These are phyloP conservation scores for Aspergillus steynii DNA, from an alignment of 495 filamentous ascomycete genomes.

Conservation along the genomic window DNA sequence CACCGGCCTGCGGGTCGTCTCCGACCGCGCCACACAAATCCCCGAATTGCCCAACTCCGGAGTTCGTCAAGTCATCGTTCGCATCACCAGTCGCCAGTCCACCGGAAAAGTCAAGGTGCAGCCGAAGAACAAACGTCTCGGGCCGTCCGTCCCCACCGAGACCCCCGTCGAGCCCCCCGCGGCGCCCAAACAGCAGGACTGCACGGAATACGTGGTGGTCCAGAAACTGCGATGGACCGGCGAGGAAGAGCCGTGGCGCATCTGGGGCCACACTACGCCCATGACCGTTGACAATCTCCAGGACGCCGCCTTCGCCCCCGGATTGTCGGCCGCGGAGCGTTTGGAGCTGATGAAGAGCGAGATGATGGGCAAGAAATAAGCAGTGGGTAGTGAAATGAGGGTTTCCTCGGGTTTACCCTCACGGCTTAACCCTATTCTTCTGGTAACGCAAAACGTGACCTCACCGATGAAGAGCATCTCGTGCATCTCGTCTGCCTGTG, in stretches of 20 bases:
- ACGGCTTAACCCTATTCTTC: neutral
- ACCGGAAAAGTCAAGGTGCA: conserved; percentile 27
- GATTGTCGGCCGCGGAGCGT: conserved; percentile 34
- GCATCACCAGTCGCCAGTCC: conserved; percentile 66
- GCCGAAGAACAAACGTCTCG: neutral
- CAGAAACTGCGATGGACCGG: conserved; percentile 61
- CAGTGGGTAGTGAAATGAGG: neutral
- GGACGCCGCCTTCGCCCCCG: conserved; percentile 35
- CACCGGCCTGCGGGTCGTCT: conserved; percentile 53
- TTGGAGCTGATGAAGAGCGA: conserved; percentile 34
- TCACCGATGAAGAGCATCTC: no score
- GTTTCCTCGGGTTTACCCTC: neutral
- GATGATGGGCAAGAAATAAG: conserved; percentile 26
- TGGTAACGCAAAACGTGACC: no score
- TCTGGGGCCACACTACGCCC: conserved; percentile 71
- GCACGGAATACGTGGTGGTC: conserved; percentile 77
- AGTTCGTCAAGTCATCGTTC: conserved; percentile 71
- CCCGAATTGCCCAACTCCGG: conserved; percentile 46
- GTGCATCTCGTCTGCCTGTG: no score
- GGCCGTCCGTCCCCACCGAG: neutral
- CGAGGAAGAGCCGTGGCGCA: conserved; percentile 63
- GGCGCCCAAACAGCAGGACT: conserved; percentile 58
- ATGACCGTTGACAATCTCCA: conserved; percentile 53
- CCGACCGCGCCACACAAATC: conserved; percentile 56
- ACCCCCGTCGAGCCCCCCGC: conserved; percentile 2